Conservation (phyloP, 306 rosid genomes). For the Acmispon strigosus region DNA sequence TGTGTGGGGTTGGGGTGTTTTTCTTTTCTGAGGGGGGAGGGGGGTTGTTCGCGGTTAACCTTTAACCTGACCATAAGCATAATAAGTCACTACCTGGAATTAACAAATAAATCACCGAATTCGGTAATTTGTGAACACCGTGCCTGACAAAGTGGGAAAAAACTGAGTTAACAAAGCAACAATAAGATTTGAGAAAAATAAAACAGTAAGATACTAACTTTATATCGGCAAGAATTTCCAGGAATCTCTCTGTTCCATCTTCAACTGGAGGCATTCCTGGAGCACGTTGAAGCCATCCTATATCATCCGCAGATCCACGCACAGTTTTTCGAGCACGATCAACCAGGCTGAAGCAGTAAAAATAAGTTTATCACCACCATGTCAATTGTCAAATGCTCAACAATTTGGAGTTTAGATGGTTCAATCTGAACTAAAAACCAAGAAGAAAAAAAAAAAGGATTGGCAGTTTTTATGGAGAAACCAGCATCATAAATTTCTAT, state of each 20-base stretch:
- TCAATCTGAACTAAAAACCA: neutral
- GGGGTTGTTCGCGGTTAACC: neutral
- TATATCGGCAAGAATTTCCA: constrained; percentile 63
- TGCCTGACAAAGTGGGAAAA: constrained; percentile 57
- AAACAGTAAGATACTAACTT: constrained; percentile 38
- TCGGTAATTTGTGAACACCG: constrained; percentile 87
- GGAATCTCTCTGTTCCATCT: constrained; percentile 83
- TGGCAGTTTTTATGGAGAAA: neutral
- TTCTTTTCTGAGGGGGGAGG: neutral
- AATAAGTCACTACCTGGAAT: constrained; percentile 67
- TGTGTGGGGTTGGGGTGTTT: neutral
- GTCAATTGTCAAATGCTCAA: neutral
- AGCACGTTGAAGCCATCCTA: constrained; percentile 93
- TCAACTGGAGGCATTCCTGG: constrained; percentile 75
- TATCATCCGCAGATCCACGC: constrained; percentile 91
- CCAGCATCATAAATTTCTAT: constrained; percentile 2
- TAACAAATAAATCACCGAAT: constrained; percentile 81
- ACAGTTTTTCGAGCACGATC: constrained; percentile 84
- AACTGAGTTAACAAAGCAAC: constrained; percentile 8
- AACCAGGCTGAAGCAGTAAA: constrained; percentile 55
- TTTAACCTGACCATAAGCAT: neutral
- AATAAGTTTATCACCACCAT: constrained; percentile 12
- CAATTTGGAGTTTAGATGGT: neutral
- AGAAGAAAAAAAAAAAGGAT: neutral
- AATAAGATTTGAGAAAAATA: constrained; percentile 9